Base-by-base conservation (phyloP, 305 asterid genomes). In the Solanum chacoense region DNA sequence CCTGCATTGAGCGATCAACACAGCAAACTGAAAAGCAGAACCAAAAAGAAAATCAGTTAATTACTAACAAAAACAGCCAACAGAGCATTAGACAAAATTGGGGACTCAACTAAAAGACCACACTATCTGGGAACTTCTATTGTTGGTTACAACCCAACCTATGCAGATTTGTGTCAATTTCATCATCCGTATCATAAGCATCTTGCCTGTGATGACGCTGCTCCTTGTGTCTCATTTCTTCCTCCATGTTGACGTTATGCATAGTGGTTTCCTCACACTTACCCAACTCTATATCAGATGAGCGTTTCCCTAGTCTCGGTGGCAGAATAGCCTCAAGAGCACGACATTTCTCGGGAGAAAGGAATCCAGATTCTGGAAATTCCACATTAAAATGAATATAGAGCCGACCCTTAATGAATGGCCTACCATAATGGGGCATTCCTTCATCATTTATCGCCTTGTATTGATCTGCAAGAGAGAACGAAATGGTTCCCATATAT, bases 361-460 rank as follows among this genome's bases (percentile, higher is more conserved):
- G 90, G 34, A 45, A 74, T 28, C 91, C 92, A 4, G 96, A 90
- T 50, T 89, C 90, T 8, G 96, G 96, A 86, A 95, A 94, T 11
- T 93, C 94, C 45, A 95, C 97, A 5, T 88, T 91, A 92, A 94
- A 94, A 90, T 94, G 96, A 72, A 95, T 88, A 55, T 90, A 91
- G 26, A 95, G 93, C 37, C 90, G 89, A 36, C 97, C 98, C 92
- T 92, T 95, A 91, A 93, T 91, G 93, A 94, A 93, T 8, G 93
- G 92, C 87, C 93, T 95, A 77, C 91, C 90, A 87, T 93, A 91
- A 29, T 88, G 89, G 24, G 98, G 98, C 98, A 95, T 94, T 72
- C 98, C 98, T 90, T 95, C 98, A 1, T 94, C 96, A 22, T 92
- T 89, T 85, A 95, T 92, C 11, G 94, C 93, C 94, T 93, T 95